Conservation (phyloP, 352 stramenopile genomes). For the Achlya hypogyna region DNA sequence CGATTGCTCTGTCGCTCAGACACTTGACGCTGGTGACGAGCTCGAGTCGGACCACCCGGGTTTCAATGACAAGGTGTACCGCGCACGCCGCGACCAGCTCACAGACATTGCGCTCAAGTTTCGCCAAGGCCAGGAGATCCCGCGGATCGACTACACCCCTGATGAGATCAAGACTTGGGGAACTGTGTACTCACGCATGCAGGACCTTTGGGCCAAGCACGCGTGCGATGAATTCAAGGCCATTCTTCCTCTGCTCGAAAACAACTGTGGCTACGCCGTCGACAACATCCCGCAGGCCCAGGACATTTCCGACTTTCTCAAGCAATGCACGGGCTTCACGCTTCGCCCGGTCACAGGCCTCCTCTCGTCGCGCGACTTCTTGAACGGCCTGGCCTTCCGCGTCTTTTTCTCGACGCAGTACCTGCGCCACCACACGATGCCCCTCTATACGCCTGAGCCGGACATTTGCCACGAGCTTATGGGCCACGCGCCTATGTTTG, state of each 20-base stretch:
- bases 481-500: slow-evolving; percentile 96
- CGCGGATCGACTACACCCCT: slow-evolving; percentile 88
- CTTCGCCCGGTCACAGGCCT: slow-evolving; percentile 92
- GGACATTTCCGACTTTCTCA: slow-evolving; percentile 93
- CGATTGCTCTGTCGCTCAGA: slow-evolving; percentile 60
- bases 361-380: slow-evolving; percentile 94
- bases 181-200: slow-evolving; percentile 90
- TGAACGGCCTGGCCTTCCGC: slow-evolving; percentile 96
- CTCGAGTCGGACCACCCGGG: slow-evolving; percentile 92
- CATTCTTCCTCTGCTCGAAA: slow-evolving; percentile 89
- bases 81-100: slow-evolving; percentile 78
- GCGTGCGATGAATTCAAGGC: slow-evolving; percentile 96
- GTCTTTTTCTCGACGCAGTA: slow-evolving; percentile 97
- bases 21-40: slow-evolving; percentile 91
- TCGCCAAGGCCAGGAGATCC: slow-evolving; percentile 86
- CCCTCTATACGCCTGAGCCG: slow-evolving; percentile 96
- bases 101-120: slow-evolving; percentile 85
- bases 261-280: slow-evolving; percentile 89
- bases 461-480: slow-evolving; percentile 97
- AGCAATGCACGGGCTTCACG: slow-evolving; percentile 85
- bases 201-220: slow-evolving; percentile 89
- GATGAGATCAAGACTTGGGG: slow-evolving; percentile 77
- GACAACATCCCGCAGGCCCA: slow-evolving; percentile 93
- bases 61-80: slow-evolving; percentile 90
- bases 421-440: slow-evolving; percentile 91